Conservation (phyloP, 495 filamentous ascomycete genomes). For the Talaromyces liani region DNA sequence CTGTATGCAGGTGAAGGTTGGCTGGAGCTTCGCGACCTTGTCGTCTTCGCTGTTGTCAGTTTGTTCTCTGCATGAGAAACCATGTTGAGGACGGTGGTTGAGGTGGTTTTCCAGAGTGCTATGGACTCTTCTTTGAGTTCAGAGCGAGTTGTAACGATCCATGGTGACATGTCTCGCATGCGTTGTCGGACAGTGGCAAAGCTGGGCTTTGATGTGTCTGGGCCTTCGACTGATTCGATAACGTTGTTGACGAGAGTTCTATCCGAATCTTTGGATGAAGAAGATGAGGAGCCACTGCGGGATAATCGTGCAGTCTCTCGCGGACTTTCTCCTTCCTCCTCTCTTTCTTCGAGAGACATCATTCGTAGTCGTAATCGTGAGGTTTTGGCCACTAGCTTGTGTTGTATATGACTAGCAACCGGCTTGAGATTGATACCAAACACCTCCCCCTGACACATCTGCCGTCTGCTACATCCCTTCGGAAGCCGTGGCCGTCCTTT, state of each 20-base stretch:
- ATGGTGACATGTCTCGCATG: conserved; percentile 3
- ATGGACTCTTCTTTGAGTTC: not conserved
- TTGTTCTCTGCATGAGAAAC: not conserved
- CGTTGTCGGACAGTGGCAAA: conserved; percentile 5
- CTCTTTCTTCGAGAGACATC: not conserved
- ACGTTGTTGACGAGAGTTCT: not conserved
- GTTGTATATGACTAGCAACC: conserved; percentile 4
- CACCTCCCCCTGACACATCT: not conserved
- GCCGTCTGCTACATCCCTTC: not conserved
- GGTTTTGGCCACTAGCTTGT: not conserved
- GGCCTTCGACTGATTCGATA: not conserved
- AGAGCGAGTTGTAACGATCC: not conserved
- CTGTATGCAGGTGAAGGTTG: not conserved
- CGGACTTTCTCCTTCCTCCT: not conserved
- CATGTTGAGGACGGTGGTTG: not conserved
- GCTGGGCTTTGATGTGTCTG: not conserved
- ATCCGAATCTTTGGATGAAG: not conserved
- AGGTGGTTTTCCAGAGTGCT: not conserved
- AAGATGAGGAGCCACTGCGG: not conserved
- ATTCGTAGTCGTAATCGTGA: conserved; percentile 7
- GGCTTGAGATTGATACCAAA: conserved; percentile 2
- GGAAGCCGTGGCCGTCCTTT: conserved; percentile 11
- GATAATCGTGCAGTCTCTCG: not conserved
- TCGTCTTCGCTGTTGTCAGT: conserved; percentile 3
- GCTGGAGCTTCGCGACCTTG: not conserved